Evolutionary conservation across 2,329 filamentous ascomycete species (phyloP), one percentile per base, ranked within the genome.

Genomic region (Furcasterigmium sp.): DNA sequence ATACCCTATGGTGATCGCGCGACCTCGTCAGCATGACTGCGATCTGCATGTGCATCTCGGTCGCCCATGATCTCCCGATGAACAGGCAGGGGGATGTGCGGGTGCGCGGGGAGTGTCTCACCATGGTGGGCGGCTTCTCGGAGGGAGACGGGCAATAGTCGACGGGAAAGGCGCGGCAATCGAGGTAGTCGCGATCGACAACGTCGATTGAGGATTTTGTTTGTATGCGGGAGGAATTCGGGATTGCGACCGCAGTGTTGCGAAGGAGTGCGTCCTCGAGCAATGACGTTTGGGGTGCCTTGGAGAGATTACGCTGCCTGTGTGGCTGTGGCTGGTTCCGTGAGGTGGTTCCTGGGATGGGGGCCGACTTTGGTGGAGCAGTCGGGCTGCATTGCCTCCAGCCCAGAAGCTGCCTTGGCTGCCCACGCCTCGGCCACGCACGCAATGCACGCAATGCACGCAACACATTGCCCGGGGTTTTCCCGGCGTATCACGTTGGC

Each of bases 1-100:
- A 74, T 72, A 64, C 61, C 71, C 71, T 75, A 55, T 11, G 36
- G 2, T 26, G 37, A 11, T 25, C 23, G 23, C 23, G 23, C 23
- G 23, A 26, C 7, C 23, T 26, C 23, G 23, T 26, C 23, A 26
- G 23, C 23, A 26, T 26, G 23, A 26, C 23, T 26, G 23, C 23
- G 23, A 26, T 11, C 23, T 26, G 23, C 23, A 7, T 26, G 23
- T 26, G 23, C 11, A 7, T 26, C 23, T 26, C 23, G 7, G 23
- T 7, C 23, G 23, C n/a, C n/a, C n/a, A n/a, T n/a, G 23, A 26
- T 26, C 23, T 26, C 23, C 23, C 7, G 23, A 7, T 11, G 39
- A 39, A 38, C 21, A 20, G 37, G 37, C 41, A 43, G 26, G 34
- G 37, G 40, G 17, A 25, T 39, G 37, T 23, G n/a, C 5, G 17